Base-by-base conservation (phyloP, 306 rosid species). In the Cicer judaicum region DNA sequence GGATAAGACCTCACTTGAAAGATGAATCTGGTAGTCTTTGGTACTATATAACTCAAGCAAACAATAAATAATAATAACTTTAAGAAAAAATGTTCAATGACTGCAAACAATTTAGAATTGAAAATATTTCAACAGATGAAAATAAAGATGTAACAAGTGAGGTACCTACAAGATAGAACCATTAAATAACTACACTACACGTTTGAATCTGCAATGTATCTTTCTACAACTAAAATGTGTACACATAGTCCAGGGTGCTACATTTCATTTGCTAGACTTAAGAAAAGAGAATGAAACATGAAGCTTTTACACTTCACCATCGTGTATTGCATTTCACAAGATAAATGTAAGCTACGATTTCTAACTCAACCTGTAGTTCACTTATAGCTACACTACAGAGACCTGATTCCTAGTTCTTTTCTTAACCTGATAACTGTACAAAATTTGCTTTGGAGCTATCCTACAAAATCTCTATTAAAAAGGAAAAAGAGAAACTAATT, bases 341-440 rank as follows among this genome's bases (percentile, higher is more conserved):
- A 77, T 36, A 55, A 78, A 72, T 29, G 71, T 60, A 76, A 82
- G 73, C 72, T 69, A 60, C 21, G 44, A 78, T 77, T 75, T 79
- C 92, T 80, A 80, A 15, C 79, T 82, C 13, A 54, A 55, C 86
- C 90, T 84, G 78, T 53, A 74, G 75, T 74, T 82, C 71, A 70
- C 63, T 76, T 86, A 91, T 90, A 89, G 70, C 86, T 93, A 79
- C 86, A 84, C 64, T 81, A 68, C 61, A 50, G 39, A 64, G 81
- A 77, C 88, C 86, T 84, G 82, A 71, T 76, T 69, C 77, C 91
- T 87, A 87, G 50, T 81, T 83, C 80, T 80, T 80, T 81, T 78
- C 91, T 89, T 75, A 84, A 83, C 76, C 88, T 86, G 85, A 80
- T 15, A 75, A 52, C 92, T 91, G 85, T 89, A 91, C 96, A 87